These are phyloP conservation scores for Phytophthora litchii DNA, from an alignment of 352 stramenopile genomes.

Conservation along the genomic window DNA sequence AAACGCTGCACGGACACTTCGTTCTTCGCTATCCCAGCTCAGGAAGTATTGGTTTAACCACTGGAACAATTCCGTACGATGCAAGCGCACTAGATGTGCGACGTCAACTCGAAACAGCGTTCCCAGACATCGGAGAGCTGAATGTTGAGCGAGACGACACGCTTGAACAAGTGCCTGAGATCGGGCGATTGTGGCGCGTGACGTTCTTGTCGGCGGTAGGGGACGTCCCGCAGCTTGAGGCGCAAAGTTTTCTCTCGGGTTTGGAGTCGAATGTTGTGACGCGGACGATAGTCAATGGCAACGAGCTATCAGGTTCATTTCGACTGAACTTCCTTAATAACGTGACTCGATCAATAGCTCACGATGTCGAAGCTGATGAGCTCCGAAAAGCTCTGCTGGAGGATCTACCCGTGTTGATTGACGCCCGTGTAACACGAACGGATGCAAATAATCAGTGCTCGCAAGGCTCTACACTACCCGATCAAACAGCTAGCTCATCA, in stretches of 20 bases:
- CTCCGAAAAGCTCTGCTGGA: slow-evolving; percentile 57
- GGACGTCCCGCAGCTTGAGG: slow-evolving; percentile 76
- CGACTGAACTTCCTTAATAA: slow-evolving; percentile 71
- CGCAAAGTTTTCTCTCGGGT: slow-evolving; percentile 75
- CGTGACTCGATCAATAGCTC: slow-evolving; percentile 58
- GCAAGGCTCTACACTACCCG: slow-evolving; percentile 65
- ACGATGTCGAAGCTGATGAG: slow-evolving; percentile 71
- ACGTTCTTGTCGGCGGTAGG: slow-evolving; percentile 90
- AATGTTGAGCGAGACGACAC: slow-evolving; percentile 60
- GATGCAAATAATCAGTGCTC: slow-evolving; percentile 55
- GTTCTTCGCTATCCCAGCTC: slow-evolving; percentile 42
- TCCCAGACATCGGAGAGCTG: slow-evolving; percentile 52
- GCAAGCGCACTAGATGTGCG: slow-evolving; percentile 66
- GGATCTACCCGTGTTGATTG: slow-evolving; percentile 60
- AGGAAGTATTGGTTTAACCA: slow-evolving; percentile 19
- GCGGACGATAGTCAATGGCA: slow-evolving; percentile 81
- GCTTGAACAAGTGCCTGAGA: slow-evolving; percentile 61
- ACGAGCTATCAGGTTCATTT: slow-evolving; percentile 89
- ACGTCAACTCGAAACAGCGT: slow-evolving; percentile 56
- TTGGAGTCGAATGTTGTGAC: slow-evolving; percentile 73
- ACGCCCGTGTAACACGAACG: slow-evolving; percentile 73
- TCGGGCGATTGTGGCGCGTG: slow-evolving; percentile 86
- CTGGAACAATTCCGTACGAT: slow-evolving; percentile 75
- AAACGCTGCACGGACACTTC: slow-evolving; percentile 90
- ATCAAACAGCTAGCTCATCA: slow-evolving; percentile 47